Percentiles rank a stretch among this genome's conserved stretches.
Evolutionary conservation across 2,329 filamentous ascomycete species (phyloP).

Genomic region (Fusarium torreyae): DNA sequence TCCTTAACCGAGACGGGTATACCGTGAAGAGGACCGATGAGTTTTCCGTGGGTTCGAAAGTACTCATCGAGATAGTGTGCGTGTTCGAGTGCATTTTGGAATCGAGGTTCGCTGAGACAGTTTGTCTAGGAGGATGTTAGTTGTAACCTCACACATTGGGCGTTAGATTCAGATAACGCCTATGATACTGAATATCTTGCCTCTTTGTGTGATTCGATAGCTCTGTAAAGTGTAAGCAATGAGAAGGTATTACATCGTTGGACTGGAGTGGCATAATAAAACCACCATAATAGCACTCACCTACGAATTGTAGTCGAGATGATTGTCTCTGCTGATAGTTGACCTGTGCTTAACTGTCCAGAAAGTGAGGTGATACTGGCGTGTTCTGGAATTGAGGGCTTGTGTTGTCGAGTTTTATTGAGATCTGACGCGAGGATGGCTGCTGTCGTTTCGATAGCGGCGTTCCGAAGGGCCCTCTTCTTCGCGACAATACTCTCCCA

Average conservation of each 20-base stretch:
- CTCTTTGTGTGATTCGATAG: background rate
- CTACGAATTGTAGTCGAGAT: background rate
- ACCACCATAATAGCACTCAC: background rate
- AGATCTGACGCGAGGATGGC: too few relatives aligned
- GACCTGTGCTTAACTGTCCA: background rate
- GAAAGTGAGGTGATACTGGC: background rate
- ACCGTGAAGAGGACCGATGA: conserved; percentile 4
- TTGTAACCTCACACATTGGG: too few relatives aligned
- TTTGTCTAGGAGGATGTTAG: conserved; percentile 1
- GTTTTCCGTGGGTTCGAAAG: background rate
- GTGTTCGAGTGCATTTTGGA: background rate
- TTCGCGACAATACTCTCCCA: conserved; percentile 2
- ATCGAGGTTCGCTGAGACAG: conserved; percentile 5
- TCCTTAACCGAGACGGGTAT: conserved; percentile 7
- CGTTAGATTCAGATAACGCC: too few relatives aligned
- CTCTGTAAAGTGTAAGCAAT: background rate
- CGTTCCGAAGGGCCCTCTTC: conserved; percentile 3
- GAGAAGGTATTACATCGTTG: rapidly evolving
- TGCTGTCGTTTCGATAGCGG: background rate
- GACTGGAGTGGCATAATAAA: too few relatives aligned
- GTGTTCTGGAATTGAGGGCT: background rate
- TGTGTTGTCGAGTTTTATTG: too few relatives aligned
- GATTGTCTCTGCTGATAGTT: background rate
- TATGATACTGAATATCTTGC: background rate
- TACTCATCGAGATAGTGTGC: background rate